Evolutionary conservation across 2,329 filamentous ascomycete species (phyloP).

Genomic region (Calycina herbarum): DNA sequence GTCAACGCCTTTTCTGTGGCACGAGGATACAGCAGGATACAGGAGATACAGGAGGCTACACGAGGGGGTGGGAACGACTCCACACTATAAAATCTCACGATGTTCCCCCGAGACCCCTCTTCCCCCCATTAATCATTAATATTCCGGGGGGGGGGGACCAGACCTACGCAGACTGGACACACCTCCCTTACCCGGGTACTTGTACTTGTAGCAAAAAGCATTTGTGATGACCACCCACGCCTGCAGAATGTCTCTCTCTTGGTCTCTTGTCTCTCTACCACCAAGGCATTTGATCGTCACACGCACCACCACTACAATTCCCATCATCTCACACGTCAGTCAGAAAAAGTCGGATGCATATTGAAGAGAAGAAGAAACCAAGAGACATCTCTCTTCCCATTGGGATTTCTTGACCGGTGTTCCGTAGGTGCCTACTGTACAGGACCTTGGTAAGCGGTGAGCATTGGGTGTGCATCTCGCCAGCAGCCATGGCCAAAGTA

Average conservation of each 20-base stretch:
- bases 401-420: not conserved
- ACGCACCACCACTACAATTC: not conserved
- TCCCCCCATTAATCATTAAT: not conserved
- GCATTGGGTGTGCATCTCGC: not conserved
- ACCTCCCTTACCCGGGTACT: not conserved
- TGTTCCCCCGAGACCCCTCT: not conserved
- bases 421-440: not conserved
- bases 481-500: not conserved
- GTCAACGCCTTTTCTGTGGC: not conserved
- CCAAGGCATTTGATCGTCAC: not conserved
- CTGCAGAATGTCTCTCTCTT: not conserved
- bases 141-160: not conserved
- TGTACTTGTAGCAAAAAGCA: not conserved
- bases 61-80: conserved; percentile 2
- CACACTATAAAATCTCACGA: conserved; percentile 14
- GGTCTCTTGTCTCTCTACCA: not conserved
- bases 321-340: not conserved
- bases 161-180: not conserved
- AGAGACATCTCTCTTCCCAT: not conserved
- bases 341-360: not conserved
- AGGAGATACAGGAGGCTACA: not conserved
- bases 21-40: not conserved
- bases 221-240: not conserved
- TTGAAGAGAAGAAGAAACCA: not conserved
- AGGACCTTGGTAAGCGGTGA: not conserved